Conservation (phyloP, 306 rosid species). For the Cicer bijugum region DNA sequence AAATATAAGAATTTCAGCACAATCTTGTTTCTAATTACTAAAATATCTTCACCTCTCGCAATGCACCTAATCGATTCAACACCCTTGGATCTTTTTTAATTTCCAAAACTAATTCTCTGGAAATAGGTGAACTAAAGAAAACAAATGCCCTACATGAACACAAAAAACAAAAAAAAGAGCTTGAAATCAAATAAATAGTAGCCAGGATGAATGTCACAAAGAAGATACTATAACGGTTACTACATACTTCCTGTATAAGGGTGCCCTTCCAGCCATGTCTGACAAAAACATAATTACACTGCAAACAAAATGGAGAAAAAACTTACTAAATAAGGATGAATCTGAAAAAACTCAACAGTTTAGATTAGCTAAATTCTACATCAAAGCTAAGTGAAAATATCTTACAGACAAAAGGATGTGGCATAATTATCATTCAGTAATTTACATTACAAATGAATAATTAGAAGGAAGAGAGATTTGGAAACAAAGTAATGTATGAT, state of each 20-base stretch:
- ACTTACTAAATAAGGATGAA: constrained; percentile 42
- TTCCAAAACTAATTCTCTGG: constrained; percentile 71
- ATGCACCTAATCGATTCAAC: constrained; percentile 78
- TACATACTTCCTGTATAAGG: constrained; percentile 90
- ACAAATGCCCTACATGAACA: constrained; percentile 85
- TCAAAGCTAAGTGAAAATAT: constrained; percentile 38
- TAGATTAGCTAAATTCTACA: constrained; percentile 27
- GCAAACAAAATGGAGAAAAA: constrained; percentile 53
- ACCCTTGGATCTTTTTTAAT: constrained; percentile 77
- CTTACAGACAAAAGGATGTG: constrained; percentile 23
- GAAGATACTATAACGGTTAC: constrained; percentile 37
- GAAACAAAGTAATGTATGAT: constrained; percentile 36
- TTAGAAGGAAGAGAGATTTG: constrained; percentile 25
- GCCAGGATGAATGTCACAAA: constrained; percentile 21
- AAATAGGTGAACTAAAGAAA: constrained; percentile 87
- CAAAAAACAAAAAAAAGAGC: constrained; percentile 30
- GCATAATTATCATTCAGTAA: constrained; percentile 22
- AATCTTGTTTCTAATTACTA: constrained; percentile 39
- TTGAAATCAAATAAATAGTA: constrained; percentile 38
- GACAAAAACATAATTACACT: constrained; percentile 88
- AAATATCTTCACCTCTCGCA: constrained; percentile 73
- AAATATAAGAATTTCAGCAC: constrained; percentile 36
- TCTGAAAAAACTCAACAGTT: constrained; percentile 28
- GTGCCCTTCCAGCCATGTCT: constrained; percentile 91
- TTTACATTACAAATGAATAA: constrained; percentile 34